These are phyloP conservation scores for Phaeophleospora eucalypticola DNA, from an alignment of 2,329 filamentous ascomycete species.

Conservation along the genomic window DNA sequence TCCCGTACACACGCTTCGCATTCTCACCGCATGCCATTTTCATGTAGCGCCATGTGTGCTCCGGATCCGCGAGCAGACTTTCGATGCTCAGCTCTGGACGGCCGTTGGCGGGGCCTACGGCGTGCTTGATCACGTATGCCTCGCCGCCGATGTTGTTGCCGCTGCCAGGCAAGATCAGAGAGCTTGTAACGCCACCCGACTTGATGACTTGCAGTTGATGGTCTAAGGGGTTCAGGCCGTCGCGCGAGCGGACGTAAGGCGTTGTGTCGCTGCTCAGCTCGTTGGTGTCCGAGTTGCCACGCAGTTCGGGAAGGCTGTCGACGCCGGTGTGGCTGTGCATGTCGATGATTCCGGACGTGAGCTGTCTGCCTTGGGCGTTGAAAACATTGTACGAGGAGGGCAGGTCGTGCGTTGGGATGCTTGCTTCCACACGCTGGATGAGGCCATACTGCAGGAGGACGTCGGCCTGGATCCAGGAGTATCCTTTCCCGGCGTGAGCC, in stretches of 20 bases:
- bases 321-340: constrained; percentile 68
- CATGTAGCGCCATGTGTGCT: constrained; percentile 64
- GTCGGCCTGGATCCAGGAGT: constrained; percentile 57
- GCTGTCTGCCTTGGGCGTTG: constrained; percentile 56
- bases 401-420: constrained; percentile 43
- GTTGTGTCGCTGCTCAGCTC: constrained; percentile 63
- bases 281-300: constrained; percentile 57
- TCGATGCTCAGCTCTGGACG: constrained; percentile 59
- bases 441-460: constrained; percentile 59
- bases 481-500: constrained; percentile 56
- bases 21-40: constrained; percentile 74
- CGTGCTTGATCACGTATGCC: constrained; percentile 65
- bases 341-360: constrained; percentile 66
- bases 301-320: constrained; percentile 52
- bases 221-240: constrained; percentile 61
- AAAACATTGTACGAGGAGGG: constrained; percentile 50
- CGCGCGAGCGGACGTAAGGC: constrained; percentile 64
- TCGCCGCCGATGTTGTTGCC: constrained; percentile 70
- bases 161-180: constrained; percentile 62
- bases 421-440: constrained; percentile 51
- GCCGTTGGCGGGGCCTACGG: constrained; percentile 57
- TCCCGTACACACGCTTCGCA: constrained; percentile 59
- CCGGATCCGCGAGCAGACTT: constrained; percentile 63
- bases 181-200: constrained; percentile 68
- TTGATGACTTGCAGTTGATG: constrained; percentile 66